Evolutionary conservation across 2,329 filamentous ascomycete species (phyloP).

Genomic region (Fusarium avenaceum): DNA sequence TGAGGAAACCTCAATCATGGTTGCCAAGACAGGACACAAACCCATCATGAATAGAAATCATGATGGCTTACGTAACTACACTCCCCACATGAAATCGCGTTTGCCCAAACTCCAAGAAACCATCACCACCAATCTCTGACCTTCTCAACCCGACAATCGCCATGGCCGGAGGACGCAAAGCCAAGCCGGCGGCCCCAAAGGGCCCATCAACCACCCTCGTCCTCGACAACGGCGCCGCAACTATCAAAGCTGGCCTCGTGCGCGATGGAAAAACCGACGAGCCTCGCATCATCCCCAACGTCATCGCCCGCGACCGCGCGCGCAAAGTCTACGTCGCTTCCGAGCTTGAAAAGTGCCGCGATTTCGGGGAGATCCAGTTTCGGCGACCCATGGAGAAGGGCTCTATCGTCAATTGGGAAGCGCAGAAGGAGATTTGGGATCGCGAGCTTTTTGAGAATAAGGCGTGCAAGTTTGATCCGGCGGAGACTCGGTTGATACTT

Average conservation of each 20-base stretch:
- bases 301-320: constrained; percentile 85
- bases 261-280: constrained; percentile 59
- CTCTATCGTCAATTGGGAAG: constrained; percentile 96
- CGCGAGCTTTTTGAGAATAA: constrained; percentile 82
- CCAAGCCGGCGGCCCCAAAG: constrained; percentile 64
- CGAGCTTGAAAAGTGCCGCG: constrained; percentile 82
- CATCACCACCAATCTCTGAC: constrained; percentile 6
- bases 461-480: constrained; percentile 78
- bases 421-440: constrained; percentile 96
- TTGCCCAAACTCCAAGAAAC: constrained; percentile 9
- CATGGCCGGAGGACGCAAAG: constrained; percentile 66
- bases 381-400: constrained; percentile 93
- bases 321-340: constrained; percentile 83
- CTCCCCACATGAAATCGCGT: constrained; percentile 40
- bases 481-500: constrained; percentile 85
- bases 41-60: constrained; percentile 26
- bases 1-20: background rate
- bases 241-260: constrained; percentile 89
- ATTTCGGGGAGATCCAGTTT: constrained; percentile 91
- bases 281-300: constrained; percentile 88
- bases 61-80: constrained; percentile 39
- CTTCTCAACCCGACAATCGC: constrained; percentile 8
- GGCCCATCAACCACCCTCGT: constrained; percentile 79
- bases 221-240: constrained; percentile 93
- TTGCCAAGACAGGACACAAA: constrained; percentile 1